Conservation (phyloP, 2,329 filamentous ascomycete genomes). For the Erysiphe neolycopersici region DNA sequence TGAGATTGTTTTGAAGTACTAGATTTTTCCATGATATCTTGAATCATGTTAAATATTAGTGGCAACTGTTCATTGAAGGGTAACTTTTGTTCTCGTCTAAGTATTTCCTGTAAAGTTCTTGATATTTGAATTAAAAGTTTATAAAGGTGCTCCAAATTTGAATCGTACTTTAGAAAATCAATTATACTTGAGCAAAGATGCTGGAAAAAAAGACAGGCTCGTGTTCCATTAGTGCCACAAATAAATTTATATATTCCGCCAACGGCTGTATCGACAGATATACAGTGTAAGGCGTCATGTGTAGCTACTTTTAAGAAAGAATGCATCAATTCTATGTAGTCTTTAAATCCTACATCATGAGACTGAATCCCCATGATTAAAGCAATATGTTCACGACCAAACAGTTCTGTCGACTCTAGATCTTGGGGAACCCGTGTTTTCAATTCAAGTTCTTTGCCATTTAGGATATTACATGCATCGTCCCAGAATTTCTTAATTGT, state of each 20-base stretch:
- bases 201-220: slow-evolving; percentile 13
- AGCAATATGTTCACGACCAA: slow-evolving; percentile 5
- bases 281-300: slow-evolving; percentile 13
- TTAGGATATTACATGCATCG: slow-evolving; percentile 3
- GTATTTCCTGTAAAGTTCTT: slow-evolving; percentile 7
- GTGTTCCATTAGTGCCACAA: slow-evolving; percentile 11
- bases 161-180: neutral
- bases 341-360: slow-evolving; percentile 1
- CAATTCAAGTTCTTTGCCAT: slow-evolving; percentile 2
- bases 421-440: slow-evolving; percentile 5
- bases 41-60: slow-evolving; percentile 4
- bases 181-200: slow-evolving; percentile 3
- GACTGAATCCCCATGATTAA: slow-evolving; percentile 4
- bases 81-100: slow-evolving; percentile 6
- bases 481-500: slow-evolving; percentile 3
- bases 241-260: slow-evolving; percentile 15
- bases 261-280: slow-evolving; percentile 14
- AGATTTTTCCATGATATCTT: slow-evolving; percentile 1
- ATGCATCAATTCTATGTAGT: slow-evolving; percentile 5
- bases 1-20: slow-evolving; percentile 3
- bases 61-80: slow-evolving; percentile 9
- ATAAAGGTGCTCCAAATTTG: slow-evolving; percentile 3
- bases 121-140: slow-evolving; percentile 3
- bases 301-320: slow-evolving; percentile 12
- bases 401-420: slow-evolving; percentile 1